A percentile compares a stretch with the other conserved stretches of the same genome.
Conservation (phyloP, 108 stramenopile species). For the Cyclotella sp. region DNA sequence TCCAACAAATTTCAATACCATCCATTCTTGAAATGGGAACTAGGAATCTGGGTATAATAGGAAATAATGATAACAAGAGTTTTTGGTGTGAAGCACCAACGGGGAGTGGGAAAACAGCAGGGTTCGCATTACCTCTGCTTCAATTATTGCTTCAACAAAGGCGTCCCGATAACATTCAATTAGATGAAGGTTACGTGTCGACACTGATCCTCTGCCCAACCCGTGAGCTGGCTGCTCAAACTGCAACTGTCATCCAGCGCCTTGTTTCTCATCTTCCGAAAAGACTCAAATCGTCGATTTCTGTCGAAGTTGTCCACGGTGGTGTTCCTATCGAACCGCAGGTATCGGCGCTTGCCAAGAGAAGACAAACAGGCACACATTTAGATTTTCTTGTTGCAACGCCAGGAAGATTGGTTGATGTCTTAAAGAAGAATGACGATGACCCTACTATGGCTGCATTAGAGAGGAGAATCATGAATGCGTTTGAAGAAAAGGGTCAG, state of each 20-base stretch:
- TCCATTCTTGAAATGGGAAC: constrained; percentile 56
- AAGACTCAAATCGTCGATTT: constrained; percentile 30
- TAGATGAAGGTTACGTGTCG: constrained; percentile 35
- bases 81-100: constrained; percentile 67
- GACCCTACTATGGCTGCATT: constrained; percentile 58
- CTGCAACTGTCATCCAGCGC: constrained; percentile 58
- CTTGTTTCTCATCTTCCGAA: constrained; percentile 51
- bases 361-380: constrained; percentile 32
- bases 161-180: constrained; percentile 27
- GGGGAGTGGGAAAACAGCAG: constrained; percentile 93
- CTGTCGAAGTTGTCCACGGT: constrained; percentile 62
- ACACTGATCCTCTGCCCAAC: constrained; percentile 91
- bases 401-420: constrained; percentile 94
- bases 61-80: constrained; percentile 10
- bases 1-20: constrained; percentile 76
- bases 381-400: constrained; percentile 96
- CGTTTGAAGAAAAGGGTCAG: constrained; percentile 52
- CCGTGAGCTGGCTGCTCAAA: constrained; percentile 93
- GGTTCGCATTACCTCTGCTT: constrained; percentile 90
- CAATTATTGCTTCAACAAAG: constrained; percentile 53
- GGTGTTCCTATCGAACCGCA: constrained; percentile 72
- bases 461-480: constrained; percentile 67
- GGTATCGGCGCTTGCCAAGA: constrained; percentile 56
- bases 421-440: constrained; percentile 69
- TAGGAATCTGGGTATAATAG: not conserved